Base-by-base conservation (phyloP, 345 rosid genomes). In the Cardamine chenopodiifolia region DNA sequence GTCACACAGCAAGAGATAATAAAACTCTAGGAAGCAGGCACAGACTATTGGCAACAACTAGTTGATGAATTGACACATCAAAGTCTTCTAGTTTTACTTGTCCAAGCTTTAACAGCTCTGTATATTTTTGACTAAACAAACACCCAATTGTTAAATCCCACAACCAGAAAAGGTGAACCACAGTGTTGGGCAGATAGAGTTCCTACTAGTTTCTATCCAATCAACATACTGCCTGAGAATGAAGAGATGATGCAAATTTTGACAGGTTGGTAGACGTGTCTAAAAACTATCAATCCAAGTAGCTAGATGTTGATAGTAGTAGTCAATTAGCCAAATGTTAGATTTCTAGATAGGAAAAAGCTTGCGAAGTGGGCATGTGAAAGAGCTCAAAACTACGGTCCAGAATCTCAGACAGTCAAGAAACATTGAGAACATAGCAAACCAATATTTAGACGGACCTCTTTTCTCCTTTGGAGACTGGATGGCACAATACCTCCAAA, bases 381-480 rank as follows among this genome's bases (percentile, higher is more conserved):
- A 29, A 10, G 19, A 60, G 70, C 42, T 70, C 34, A 58, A 74
- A 22, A 37, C 19, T 44, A 48, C 28, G 62, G 14, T 72, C 70
- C 19, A 26, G 42, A 15, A 49, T 58, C 45, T 58, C 54, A 35
- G 29, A 68, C 39, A 68, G 63, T 61, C 68, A 22, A 50, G 53
- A 49, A 58, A 47, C 60, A 74, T 4, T 32, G 58, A 73, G 34
- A 74, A 66, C 50, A 58, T 35, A 48, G 23, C 52, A 68, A 49
- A 28, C 44, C 52, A 45, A 4, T 9, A 64, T n/a, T 25, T 26
- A 63, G 55, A 81, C 78, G 67, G 50, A 96, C 99, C 90, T 95
- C 97, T 84, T 90, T 96, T 83, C 82, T 92, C 81, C 88, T 88
- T 28, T 88, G 97, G 66, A 83, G 75, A 45, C 88, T 85, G 44